These are phyloP conservation scores for Aleurites moluccanus DNA, from an alignment of 441 rosid genomes.

Conservation along the genomic window DNA sequence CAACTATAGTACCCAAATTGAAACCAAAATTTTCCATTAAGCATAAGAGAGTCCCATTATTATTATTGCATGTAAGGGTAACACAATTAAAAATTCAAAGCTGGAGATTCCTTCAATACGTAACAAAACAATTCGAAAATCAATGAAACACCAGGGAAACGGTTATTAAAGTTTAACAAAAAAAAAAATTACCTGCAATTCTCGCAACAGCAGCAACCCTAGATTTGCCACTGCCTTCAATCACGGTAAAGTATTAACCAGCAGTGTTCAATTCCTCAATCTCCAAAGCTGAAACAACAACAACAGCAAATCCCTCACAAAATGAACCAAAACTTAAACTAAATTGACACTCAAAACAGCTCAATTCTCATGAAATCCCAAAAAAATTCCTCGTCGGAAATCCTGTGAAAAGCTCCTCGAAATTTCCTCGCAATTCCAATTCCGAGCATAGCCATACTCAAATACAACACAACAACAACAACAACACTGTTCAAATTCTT, in stretches of 20 bases:
- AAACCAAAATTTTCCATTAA: not conserved
- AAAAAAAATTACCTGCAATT: not conserved
- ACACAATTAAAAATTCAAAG: not conserved
- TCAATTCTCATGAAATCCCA: not conserved
- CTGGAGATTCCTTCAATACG: not conserved
- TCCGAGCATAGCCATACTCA: not conserved
- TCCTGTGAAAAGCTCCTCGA: not conserved
- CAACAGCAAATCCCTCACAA: not conserved
- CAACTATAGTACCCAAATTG: slow-evolving; percentile 1
- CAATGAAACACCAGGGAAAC: not conserved
- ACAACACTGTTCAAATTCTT: not conserved
- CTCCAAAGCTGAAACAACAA: slow-evolving; percentile 4
- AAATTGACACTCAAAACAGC: not conserved
- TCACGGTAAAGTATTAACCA: not conserved
- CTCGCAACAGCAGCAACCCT: not conserved
- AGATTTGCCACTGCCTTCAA: slow-evolving; percentile 3
- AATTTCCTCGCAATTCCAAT: not conserved
- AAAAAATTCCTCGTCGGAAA: not conserved
- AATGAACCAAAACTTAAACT: not conserved
- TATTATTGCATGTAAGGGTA: not conserved
- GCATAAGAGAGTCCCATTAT: not conserved
- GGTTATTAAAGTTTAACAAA: not conserved
- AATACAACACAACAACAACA: not conserved
- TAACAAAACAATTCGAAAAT: not conserved
- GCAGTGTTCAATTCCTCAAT: not conserved